Conservation (phyloP, 169 alveolate species). For the Plasmodium gaboni region DNA sequence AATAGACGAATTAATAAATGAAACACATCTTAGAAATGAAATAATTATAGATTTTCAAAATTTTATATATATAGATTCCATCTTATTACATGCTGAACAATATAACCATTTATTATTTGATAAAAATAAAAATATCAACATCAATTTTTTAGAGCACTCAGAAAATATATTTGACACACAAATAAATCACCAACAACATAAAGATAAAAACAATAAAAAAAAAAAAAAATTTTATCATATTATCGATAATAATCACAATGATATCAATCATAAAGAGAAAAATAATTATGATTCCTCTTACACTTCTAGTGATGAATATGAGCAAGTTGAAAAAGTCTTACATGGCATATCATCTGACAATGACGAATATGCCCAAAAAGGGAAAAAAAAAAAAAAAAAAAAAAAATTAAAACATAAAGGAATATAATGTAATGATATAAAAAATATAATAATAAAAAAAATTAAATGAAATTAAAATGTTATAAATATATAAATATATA, state of each 20-base stretch:
- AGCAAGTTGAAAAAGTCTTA: slow-evolving; percentile 47
- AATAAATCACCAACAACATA: neutral
- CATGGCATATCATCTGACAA: slow-evolving; percentile 29
- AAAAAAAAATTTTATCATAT: neutral
- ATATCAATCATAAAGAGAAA: neutral
- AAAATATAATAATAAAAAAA: slow-evolving; percentile 1
- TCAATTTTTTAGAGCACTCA: slow-evolving; percentile 44
- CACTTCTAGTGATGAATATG: slow-evolving; percentile 44
- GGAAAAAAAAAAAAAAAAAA: neutral
- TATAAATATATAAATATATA: neutral
- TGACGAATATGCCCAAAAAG: neutral
- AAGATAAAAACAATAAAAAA: slow-evolving; percentile 1
- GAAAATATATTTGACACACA: slow-evolving; percentile 7
- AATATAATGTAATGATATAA: neutral
- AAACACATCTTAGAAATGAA: slow-evolving; percentile 39
- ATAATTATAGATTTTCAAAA: slow-evolving; percentile 19
- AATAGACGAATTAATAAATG: slow-evolving; percentile 34
- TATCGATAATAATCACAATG: neutral
- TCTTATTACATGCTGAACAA: slow-evolving; percentile 20
- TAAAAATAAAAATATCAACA: slow-evolving; percentile 18
- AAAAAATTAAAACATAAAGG: neutral
- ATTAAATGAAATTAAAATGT: neutral
- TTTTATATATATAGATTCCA: slow-evolving; percentile 33
- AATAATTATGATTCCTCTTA: neutral
- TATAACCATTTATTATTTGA: neutral